phyloP scores from a whole-genome alignment of 257 asterid species.

The Schizonepeta tenuifolia region DNA sequence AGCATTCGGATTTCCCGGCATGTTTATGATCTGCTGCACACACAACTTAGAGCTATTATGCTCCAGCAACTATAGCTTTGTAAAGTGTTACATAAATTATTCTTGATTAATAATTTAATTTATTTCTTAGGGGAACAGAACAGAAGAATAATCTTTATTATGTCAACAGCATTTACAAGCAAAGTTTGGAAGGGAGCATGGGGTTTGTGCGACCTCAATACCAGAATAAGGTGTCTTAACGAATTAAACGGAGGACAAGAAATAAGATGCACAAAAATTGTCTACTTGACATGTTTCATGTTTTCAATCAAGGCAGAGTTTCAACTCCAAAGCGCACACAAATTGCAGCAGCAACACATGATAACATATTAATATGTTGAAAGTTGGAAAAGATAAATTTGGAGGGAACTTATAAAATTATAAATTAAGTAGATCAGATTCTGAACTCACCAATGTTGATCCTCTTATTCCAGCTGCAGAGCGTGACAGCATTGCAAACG shows the following conservation, averaged over 20 bases:
- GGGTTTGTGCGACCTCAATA: too few species aligned
- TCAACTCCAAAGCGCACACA: neutral
- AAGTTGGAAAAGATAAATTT: constrained; percentile 2
- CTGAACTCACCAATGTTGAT: constrained; percentile 75
- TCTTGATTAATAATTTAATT: neutral
- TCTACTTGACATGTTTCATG: neutral
- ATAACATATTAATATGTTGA: constrained; percentile 2
- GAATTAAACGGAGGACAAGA: too few species aligned
- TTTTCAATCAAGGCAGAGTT: neutral
- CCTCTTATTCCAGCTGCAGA: constrained; percentile 98
- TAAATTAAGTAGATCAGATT: neutral
- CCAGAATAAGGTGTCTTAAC: too few species aligned
- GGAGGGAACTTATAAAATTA: neutral
- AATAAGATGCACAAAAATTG: too few species aligned
- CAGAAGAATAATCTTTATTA: too few species aligned
- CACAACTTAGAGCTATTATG: neutral
- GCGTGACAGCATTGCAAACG: constrained; percentile 91
- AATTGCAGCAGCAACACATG: constrained; percentile 3
- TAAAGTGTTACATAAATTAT: neutral
- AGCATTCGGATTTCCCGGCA: constrained; percentile 99
- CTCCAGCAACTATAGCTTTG: neutral
- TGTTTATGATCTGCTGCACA: constrained; percentile 74
- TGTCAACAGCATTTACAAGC: too few species aligned
- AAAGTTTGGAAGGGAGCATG: too few species aligned
- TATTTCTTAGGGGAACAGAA: neutral